Conservation (phyloP, 2,329 filamentous ascomycete genomes). For the Tolypocladium tundrense region DNA sequence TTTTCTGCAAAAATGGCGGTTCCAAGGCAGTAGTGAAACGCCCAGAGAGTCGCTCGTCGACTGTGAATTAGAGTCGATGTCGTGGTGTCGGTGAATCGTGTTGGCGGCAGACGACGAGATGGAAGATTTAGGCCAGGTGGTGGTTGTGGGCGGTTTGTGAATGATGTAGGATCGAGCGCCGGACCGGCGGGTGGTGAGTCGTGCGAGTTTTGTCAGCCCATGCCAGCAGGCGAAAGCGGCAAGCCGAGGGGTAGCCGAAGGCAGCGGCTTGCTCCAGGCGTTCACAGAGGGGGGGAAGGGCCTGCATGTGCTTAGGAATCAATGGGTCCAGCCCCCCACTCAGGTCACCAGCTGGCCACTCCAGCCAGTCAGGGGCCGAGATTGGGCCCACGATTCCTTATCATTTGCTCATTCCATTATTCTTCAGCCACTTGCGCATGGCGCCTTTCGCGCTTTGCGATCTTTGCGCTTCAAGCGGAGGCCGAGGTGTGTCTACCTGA, state of each 20-base stretch:
- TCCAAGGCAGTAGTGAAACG: neutral
- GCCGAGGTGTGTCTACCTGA: no score
- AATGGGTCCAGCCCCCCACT: neutral
- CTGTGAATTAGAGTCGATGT: neutral
- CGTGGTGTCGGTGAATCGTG: neutral
- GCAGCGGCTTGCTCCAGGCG: neutral
- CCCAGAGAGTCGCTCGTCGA: neutral
- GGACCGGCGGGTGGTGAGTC: constrained; percentile 2
- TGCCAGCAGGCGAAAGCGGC: neutral
- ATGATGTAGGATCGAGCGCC: constrained; percentile 1
- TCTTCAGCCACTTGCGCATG: neutral
- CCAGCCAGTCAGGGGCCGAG: neutral
- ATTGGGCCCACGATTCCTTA: neutral
- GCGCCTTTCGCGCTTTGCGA: neutral
- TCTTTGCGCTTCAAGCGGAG: neutral
- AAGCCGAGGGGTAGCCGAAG: constrained; percentile 3
- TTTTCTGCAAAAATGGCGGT: neutral
- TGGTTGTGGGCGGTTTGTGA: constrained; percentile 2
- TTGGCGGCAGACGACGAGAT: neutral
- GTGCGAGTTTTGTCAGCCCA: constrained; percentile 3
- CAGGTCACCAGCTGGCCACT: neutral
- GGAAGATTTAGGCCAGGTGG: neutral
- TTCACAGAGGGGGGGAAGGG: neutral
- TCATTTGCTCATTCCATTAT: neutral
- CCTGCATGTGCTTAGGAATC: constrained; percentile 1